Percentiles rank a stretch among this genome's conserved stretches.
Evolutionary conservation across 306 rosid genomes (phyloP).

Genomic region (Trichosanthes truncata): DNA sequence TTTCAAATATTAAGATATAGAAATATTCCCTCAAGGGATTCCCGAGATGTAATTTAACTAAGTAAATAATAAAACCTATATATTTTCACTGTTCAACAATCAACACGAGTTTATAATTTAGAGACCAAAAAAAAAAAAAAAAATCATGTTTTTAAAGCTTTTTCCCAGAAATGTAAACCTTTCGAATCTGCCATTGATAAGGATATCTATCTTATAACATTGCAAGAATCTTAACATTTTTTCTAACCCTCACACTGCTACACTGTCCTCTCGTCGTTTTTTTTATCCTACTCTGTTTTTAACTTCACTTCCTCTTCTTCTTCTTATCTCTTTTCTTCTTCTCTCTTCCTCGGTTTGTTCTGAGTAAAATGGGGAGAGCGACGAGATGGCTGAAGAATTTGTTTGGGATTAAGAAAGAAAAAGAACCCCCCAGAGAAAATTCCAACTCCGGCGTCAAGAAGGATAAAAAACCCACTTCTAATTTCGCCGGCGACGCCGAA

Average conservation of each 20-base stretch:
- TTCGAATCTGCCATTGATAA: constrained; percentile 1
- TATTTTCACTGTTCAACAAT: background rate
- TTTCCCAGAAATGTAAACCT: background rate
- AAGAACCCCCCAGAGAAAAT: constrained; percentile 20
- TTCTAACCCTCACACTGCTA: background rate
- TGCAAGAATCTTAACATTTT: background rate
- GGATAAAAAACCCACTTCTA: constrained; percentile 6
- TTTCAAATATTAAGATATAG: background rate
- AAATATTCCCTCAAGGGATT: background rate
- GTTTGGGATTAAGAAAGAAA: constrained; percentile 55
- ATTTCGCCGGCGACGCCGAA: background rate
- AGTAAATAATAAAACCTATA: background rate
- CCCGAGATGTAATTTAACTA: background rate
- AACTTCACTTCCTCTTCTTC: constrained; percentile 8
- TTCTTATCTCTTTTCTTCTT: background rate
- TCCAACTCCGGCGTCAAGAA: constrained; percentile 21
- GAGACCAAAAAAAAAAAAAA: background rate
- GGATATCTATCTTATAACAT: constrained; percentile 8
- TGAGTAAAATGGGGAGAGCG: constrained; percentile 54
- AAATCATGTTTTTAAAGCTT: background rate
- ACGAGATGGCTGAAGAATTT: constrained; percentile 65
- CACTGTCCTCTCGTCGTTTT: background rate
- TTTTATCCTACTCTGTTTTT: background rate
- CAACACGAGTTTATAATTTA: too few relatives aligned
- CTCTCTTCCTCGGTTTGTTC: background rate